Conservation (phyloP, 345 rosid species). For the Dovyalis caffra region DNA sequence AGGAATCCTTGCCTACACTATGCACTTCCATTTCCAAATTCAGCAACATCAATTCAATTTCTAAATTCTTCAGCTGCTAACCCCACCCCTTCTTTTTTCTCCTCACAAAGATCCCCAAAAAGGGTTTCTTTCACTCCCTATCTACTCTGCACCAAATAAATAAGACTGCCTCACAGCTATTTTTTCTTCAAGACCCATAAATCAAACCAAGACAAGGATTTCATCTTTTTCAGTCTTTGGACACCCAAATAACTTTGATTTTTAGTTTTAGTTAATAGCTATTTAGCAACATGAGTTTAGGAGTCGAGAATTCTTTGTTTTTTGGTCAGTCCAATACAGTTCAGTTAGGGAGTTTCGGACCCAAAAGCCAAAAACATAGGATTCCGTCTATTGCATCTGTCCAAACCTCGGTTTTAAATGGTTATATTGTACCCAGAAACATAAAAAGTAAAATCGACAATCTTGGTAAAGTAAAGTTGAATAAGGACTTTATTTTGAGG, state of each 20-base stretch:
- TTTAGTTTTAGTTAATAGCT: background rate
- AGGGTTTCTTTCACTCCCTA: background rate
- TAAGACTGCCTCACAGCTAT: background rate
- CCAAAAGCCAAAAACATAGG: slow-evolving; percentile 17
- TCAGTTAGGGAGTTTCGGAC: slow-evolving; percentile 17
- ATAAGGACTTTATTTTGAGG: slow-evolving; percentile 19
- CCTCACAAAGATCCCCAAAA: background rate
- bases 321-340: background rate
- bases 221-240: background rate
- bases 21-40: background rate
- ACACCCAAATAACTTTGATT: background rate
- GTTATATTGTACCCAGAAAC: slow-evolving; percentile 7
- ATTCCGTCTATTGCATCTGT: slow-evolving; percentile 2
- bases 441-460: background rate
- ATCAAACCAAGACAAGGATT: background rate
- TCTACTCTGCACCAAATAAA: background rate
- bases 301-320: slow-evolving; percentile 9
- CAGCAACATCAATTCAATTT: background rate
- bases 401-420: background rate
- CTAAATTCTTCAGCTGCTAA: too few relatives aligned
- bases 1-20: slow-evolving; percentile 3
- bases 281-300: slow-evolving; percentile 4
- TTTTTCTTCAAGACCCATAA: slow-evolving; percentile 3
- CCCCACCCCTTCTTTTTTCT: background rate
- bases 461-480: slow-evolving; percentile 15